These are phyloP conservation scores for Diplotaxis tenuifolia DNA, from an alignment of 345 rosid species.

Conservation along the genomic window DNA sequence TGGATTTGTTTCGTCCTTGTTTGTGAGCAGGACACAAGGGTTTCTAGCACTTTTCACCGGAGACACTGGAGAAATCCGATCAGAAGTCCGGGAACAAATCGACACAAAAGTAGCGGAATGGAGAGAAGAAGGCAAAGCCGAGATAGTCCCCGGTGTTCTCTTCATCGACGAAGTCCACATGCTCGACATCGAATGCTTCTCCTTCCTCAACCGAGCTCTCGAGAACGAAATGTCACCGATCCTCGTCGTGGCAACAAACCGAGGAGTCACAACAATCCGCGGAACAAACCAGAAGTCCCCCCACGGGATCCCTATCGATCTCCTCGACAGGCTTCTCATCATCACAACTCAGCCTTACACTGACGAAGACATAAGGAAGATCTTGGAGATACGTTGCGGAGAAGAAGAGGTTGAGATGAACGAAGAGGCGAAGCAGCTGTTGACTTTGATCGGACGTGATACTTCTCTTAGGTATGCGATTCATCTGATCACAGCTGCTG, in stretches of 20 bases:
- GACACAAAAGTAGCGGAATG: slow-evolving; percentile 96
- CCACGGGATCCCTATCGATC: slow-evolving; percentile 94
- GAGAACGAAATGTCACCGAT: slow-evolving; percentile 98
- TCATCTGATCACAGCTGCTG: slow-evolving; percentile 79
- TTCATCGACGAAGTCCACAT: slow-evolving; percentile 97
- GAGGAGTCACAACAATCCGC: slow-evolving; percentile 88
- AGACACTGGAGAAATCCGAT: slow-evolving; percentile 92
- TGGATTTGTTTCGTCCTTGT: neutral
- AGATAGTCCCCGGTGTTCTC: slow-evolving; percentile 92
- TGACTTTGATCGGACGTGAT: slow-evolving; percentile 79
- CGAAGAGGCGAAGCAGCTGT: slow-evolving; percentile 72
- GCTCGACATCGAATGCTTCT: slow-evolving; percentile 99
- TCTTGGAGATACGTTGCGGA: slow-evolving; percentile 87
- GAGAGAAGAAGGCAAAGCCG: slow-evolving; percentile 99
- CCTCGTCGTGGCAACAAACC: slow-evolving; percentile 85
- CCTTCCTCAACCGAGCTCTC: slow-evolving; percentile 90
- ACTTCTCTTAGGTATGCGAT: slow-evolving; percentile 93
- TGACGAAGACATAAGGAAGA: slow-evolving; percentile 70
- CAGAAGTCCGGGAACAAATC: slow-evolving; percentile 93
- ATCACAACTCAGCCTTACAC: slow-evolving; percentile 81
- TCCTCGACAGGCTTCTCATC: slow-evolving; percentile 89
- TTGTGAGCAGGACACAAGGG: slow-evolving; percentile 72
- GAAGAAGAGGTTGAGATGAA: slow-evolving; percentile 90
- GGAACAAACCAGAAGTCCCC: slow-evolving; percentile 93
- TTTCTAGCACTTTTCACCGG: slow-evolving; percentile 95